Evolutionary conservation across 768 basidiomycete species (phyloP), one percentile per base, ranked within the genome.

Genomic region (Suillus tomentosus): DNA sequence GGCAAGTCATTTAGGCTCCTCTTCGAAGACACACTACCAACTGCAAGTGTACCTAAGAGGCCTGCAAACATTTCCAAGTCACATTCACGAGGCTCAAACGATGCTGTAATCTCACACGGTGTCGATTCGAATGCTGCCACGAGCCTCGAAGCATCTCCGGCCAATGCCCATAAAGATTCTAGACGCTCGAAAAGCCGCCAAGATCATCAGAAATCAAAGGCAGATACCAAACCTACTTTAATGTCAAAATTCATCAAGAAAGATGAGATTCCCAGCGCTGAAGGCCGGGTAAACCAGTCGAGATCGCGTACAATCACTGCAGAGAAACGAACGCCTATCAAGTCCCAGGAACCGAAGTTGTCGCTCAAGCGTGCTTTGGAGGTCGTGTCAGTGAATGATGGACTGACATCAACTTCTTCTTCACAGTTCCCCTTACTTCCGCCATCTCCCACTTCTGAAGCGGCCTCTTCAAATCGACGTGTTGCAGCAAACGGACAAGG

Each of bases 1-100:
- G 81, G 82, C 60, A 89, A 85, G 72, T 81, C 81, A 3, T 94
- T 92, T 78, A 86, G 84, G 66, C 74, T 84, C 36, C 76, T 94
- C 54, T 94, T 94, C 71, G 84, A 90, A 34, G 82, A 84, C 60
- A 83, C 84, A 61, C 65, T 72, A 47, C 70, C 72, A 3, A 40
- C 65, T 24, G 66, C 67, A 55, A 43, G 64, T 63, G 27, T 68
- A 19, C 48, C 66, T 1, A 75, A 65, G 64, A 75, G 65, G 36
- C 34, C 22, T 36, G 10, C 40, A 58, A 42, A 58, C 6, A 11
- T 11, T 19, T 27, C 40, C 13, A 58, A 58, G 57, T 42, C 39
- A 58, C 57, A 58, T 1, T 42, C 57, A 31, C 57, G 39, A 37
- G 24, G 24, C 24, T 58, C 57, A 6, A 27, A 42, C 0, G 57